Evolutionary conservation across 805 yeast genomes (phyloP).

Genomic region (Ogataea minuta): DNA sequence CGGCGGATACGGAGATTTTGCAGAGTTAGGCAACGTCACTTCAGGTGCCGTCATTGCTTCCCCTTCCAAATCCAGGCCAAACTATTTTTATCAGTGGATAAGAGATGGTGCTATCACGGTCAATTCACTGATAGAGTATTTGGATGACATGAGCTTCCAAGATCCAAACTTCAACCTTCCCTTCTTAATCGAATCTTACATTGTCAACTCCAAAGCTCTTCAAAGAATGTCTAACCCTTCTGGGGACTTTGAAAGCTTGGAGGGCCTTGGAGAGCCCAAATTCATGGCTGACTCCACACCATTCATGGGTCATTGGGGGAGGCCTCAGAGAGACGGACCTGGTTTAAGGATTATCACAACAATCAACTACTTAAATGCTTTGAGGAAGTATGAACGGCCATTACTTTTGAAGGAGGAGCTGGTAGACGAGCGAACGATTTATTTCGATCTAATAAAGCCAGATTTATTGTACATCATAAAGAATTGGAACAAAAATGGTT

Average conservation of each 20-base stretch:
- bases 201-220: constrained; percentile 53
- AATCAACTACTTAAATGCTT: constrained; percentile 48
- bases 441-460: constrained; percentile 53
- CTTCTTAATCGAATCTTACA: constrained; percentile 53
- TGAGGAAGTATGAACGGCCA: constrained; percentile 33
- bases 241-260: constrained; percentile 53
- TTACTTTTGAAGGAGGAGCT: constrained; percentile 33
- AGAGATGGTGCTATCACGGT: constrained; percentile 86
- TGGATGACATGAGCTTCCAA: constrained; percentile 41
- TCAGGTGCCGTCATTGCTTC: constrained; percentile 82
- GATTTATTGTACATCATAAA: constrained; percentile 64
- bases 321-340: constrained; percentile 97
- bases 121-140: constrained; percentile 56
- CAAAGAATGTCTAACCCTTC: constrained; percentile 70
- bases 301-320: constrained; percentile 76
- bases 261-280: constrained; percentile 89
- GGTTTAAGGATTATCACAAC: constrained; percentile 73
- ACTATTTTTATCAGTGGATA: constrained; percentile 88
- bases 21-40: constrained; percentile 39
- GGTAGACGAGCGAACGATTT: constrained; percentile 38
- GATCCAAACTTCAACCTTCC: constrained; percentile 22
- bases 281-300: constrained; percentile 64
- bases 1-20: constrained; percentile 44
- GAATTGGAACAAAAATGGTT: constrained; percentile 66
- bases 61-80: constrained; percentile 67